Evolutionary conservation across 23 red algal genomes (phyloP).

Genomic region (Agarophyton chilense): DNA sequence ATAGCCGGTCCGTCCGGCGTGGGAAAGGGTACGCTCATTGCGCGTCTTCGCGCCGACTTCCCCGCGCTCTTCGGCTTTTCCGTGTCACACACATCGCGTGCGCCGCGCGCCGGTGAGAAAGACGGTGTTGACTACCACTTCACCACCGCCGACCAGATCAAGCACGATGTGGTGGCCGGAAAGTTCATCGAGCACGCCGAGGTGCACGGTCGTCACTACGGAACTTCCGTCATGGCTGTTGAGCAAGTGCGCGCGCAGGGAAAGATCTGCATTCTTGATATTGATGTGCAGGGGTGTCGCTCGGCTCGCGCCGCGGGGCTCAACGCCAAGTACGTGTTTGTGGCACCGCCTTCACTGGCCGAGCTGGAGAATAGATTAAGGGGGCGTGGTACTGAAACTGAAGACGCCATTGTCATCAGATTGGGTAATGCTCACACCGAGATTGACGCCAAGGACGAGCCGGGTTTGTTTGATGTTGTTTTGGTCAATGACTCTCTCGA

Average conservation of each 20-base stretch:
- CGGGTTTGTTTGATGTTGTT: constrained; percentile 83
- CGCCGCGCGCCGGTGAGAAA: constrained; percentile 86
- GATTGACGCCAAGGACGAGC: constrained; percentile 81
- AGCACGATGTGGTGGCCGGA: constrained; percentile 63
- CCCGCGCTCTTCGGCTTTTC: constrained; percentile 82
- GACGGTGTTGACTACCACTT: constrained; percentile 97
- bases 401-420: constrained; percentile 67
- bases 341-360: constrained; percentile 79
- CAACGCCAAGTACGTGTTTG: constrained; percentile 86
- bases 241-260: constrained; percentile 71
- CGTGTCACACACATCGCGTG: constrained; percentile 94
- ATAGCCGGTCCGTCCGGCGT: constrained; percentile 96
- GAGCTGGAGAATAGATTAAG: constrained; percentile 89
- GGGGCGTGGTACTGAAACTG: constrained; percentile 85
- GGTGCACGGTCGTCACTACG: constrained; percentile 96
- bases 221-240: constrained; percentile 77
- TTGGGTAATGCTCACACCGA: constrained; percentile 78
- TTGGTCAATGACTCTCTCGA: constrained; percentile 89
- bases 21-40: constrained; percentile 94
- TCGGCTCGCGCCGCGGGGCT: constrained; percentile 66
- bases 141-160: constrained; percentile 68
- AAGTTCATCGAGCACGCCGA: constrained; percentile 93
- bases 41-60: constrained; percentile 58
- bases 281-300: constrained; percentile 99
- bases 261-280: constrained; percentile 88